Evolutionary conservation across 1,139 yeast genomes (phyloP), one percentile per base, ranked within the genome.

Genomic region (Pichia sp.): DNA sequence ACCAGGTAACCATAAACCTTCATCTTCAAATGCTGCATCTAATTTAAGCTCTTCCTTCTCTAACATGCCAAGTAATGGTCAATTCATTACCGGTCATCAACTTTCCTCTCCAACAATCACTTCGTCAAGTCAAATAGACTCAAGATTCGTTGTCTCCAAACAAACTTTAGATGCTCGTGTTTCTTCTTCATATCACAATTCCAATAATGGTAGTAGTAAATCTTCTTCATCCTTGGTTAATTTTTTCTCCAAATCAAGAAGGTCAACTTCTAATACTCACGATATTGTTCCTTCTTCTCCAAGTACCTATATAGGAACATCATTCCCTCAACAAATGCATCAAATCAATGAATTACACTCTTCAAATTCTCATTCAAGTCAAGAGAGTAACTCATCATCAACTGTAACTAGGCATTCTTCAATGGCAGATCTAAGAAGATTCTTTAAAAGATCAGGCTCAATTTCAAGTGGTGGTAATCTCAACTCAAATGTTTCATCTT

Each of bases 401-500:
- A 17, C 25, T 10, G 39, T 39, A 40, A 44, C 70, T 17, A 66
- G 69, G 48, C 88, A 81, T 52, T 79, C 79, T 48, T 79, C 88
- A 8, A 82, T 81, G 86, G 82, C 84, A 26, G 86, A 82, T 58
- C 64, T 83, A 59, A 80, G 83, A 56, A 64, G 89, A 44, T 82
- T 83, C 56, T 83, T 83, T 60, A 72, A 71, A 48, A 71, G 73
- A 53, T 62, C 68, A 19, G 56, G 59, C 3, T 58, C 60, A 5
- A 31, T 48, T 5, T 37, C 45, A 15, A 35, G 37, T 8, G 23
- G 46, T 5, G 24, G 9, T 22, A n/a, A n/a, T n/a, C n/a, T n/a
- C n/a, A 26, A 17, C 10, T 6, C 32, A 8, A 35, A 41, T 12
- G 36, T 48, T 9, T 44, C 56, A 4, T 47, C 59, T 9, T 44